phyloP scores from a whole-genome alignment of 805 yeast genomes.

The baker's yeast (Saccharomyces cerevisiae) region DNA sequence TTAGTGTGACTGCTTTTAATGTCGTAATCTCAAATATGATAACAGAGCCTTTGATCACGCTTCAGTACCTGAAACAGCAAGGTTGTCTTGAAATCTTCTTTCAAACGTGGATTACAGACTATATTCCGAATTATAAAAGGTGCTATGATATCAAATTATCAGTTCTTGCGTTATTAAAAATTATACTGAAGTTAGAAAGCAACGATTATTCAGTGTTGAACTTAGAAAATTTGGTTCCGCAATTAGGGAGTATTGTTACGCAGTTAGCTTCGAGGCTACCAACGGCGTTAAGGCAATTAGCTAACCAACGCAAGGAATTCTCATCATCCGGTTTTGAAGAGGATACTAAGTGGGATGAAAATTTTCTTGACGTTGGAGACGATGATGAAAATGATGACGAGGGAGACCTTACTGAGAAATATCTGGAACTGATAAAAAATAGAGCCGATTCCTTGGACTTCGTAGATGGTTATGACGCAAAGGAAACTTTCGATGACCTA shows the following conservation, averaged over 20 bases:
- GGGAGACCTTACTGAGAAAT: conserved; percentile 34
- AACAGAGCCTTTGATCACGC: conserved; percentile 47
- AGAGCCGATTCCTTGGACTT: conserved; percentile 34
- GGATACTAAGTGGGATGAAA: conserved; percentile 25
- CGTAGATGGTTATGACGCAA: conserved; percentile 30
- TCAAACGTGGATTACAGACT: conserved; percentile 30
- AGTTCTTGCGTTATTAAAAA: conserved; percentile 53
- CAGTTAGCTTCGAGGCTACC: conserved; percentile 56
- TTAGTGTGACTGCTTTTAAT: conserved; percentile 36
- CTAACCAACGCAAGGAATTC: conserved; percentile 52
- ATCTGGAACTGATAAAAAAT: conserved; percentile 40
- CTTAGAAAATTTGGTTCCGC: conserved; percentile 34
- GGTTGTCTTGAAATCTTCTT: conserved; percentile 45
- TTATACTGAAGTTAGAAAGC: conserved; percentile 29
- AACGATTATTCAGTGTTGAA: conserved; percentile 30
- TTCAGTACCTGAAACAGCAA: conserved; percentile 41
- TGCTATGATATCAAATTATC: conserved; percentile 79
- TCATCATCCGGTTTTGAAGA: conserved; percentile 30
- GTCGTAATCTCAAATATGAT: conserved; percentile 57
- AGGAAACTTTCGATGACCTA: conserved; percentile 61
- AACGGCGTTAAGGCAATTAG: conserved; percentile 56
- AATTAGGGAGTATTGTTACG: conserved; percentile 46
- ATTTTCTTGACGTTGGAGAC: conserved; percentile 24
- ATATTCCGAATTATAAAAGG: conserved; percentile 46
- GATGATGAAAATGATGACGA: conserved; percentile 34